Base-by-base conservation (phyloP, 768 basidiomycete genomes). In the Sistotremastrum suecicum region DNA sequence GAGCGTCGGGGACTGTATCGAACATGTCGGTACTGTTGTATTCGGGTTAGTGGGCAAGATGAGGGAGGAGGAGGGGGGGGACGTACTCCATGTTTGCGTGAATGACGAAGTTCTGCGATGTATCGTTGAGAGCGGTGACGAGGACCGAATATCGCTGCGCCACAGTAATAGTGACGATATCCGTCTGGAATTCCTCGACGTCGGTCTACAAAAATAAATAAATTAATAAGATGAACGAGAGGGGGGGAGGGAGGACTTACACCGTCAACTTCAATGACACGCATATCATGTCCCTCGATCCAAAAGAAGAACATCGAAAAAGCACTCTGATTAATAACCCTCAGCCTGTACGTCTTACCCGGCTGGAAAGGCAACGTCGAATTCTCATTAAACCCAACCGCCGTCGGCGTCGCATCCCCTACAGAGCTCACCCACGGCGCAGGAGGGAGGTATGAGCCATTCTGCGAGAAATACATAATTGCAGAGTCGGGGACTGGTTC, bases 71-170 rank as follows among this genome's bases (percentile, higher is more conserved):
- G 34, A 43, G 10, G 11, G 41, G 37, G 20, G 20, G 20, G 9
- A 52, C 60, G 49, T 52, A 65, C 63, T 92, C 87, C 76, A 97
- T 87, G 67, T 91, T 86, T 4, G 84, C 83, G 56, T 90, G 86
- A 48, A 99, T 77, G 43, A 75, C 77, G 80, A 80, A 98, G 67
- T 99, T 95, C 20, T 74, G 66, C 2, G 72, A 65, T 0, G 81
- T 83, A 51, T 90, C 85, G 61, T 92, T 92, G 41, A 83, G 76
- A 7, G 94, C 92, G 7, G 81, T 82, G 44, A 99, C 87, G 33
- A 97, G 77, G 37, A 99, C 68, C 0, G 91, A 92, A 62, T 94
- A 95, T 12, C 94, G 78, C 61, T 98, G 94, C 0, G 91, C 91
- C 32, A 83, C 89, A 9, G 87, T 71, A 47, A 97, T 47, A 38